Conservation (phyloP, 441 rosid genomes). For the Populus trichocarpa region DNA sequence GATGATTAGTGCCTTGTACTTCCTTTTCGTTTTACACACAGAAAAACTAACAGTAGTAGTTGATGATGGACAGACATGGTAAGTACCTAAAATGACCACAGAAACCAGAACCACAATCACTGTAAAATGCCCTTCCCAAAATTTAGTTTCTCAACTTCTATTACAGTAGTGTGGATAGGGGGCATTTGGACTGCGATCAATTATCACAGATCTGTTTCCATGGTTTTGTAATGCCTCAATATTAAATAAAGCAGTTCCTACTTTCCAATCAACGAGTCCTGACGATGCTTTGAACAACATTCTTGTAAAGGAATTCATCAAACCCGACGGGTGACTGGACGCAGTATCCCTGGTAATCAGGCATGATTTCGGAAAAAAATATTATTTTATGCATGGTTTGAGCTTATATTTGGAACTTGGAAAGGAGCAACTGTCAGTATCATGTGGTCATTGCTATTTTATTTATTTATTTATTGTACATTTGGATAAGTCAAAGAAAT, state of each 20-base stretch:
- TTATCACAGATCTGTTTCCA: not conserved
- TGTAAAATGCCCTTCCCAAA: not conserved
- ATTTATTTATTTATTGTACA: too few relatives aligned
- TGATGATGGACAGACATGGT: not conserved
- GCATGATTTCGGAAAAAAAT: not conserved
- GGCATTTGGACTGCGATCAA: not conserved
- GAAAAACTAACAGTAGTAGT: not conserved
- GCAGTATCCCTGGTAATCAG: not conserved
- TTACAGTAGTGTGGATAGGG: not conserved
- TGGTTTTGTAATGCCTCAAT: not conserved
- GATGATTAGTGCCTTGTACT: not conserved
- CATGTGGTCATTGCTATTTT: not conserved
- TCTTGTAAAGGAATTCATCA: not conserved
- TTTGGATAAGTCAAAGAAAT: not conserved
- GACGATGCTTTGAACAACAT: not conserved
- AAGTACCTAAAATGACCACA: too few relatives aligned
- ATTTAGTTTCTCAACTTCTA: not conserved
- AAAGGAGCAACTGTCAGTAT: not conserved
- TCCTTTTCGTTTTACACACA: not conserved
- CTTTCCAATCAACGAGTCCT: not conserved
- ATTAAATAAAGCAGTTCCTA: not conserved
- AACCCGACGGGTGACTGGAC: not conserved
- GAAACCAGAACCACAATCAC: not conserved
- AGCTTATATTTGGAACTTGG: not conserved
- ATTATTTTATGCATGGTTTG: not conserved